These are phyloP conservation scores for Imleria badia DNA, from an alignment of 768 basidiomycete species.

Conservation along the genomic window DNA sequence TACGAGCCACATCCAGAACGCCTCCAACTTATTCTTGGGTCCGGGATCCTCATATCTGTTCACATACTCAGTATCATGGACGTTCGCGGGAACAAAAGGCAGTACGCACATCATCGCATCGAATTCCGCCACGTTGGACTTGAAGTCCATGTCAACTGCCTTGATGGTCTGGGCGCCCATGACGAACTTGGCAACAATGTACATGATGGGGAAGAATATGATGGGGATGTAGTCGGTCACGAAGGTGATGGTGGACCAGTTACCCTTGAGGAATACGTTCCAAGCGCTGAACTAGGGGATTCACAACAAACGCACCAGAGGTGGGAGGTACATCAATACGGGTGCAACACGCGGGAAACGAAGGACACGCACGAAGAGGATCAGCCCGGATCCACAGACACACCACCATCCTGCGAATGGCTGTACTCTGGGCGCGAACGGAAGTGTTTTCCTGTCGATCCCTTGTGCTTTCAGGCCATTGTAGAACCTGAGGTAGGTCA, in stretches of 20 bases:
- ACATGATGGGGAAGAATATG: conserved; percentile 48
- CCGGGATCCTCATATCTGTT: conserved; percentile 27
- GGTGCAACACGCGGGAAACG: too few species aligned
- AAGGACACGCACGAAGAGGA: conserved; percentile 35
- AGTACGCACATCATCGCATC: conserved; percentile 26
- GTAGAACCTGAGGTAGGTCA: conserved; percentile 49
- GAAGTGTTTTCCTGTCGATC: conserved; percentile 45
- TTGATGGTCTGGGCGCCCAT: conserved; percentile 10
- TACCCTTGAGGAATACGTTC: conserved; percentile 37
- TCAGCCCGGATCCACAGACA: conserved; percentile 25
- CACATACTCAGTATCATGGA: background rate
- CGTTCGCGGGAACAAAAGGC: background rate
- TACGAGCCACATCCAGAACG: conserved; percentile 31
- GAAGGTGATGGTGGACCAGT: conserved; percentile 39
- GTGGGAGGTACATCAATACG: background rate
- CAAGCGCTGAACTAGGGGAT: conserved; percentile 38
- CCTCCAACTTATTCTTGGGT: conserved; percentile 26
- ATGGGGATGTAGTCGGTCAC: conserved; percentile 44
- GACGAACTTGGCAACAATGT: conserved; percentile 27
- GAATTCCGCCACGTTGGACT: conserved; percentile 24
- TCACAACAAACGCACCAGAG: background rate
- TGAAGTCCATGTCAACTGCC: conserved; percentile 29
- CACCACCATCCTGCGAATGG: conserved; percentile 43
- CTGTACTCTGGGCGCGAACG: conserved; percentile 42
- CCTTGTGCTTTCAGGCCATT: conserved; percentile 51